Base-by-base conservation (phyloP, 2,329 filamentous ascomycete genomes). In the Clarireedia paspali region DNA sequence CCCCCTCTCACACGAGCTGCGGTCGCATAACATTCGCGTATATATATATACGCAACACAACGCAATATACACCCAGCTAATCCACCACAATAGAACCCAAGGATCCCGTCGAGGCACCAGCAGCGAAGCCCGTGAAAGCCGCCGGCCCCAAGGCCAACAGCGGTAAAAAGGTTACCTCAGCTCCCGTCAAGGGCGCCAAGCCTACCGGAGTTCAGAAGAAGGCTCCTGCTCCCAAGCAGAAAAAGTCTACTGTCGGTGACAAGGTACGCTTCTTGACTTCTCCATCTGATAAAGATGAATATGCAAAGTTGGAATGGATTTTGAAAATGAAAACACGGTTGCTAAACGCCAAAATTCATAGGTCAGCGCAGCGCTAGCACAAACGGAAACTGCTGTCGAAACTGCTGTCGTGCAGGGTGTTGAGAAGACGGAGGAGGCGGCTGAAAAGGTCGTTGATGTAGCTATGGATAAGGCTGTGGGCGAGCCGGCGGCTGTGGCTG, bases 121-220 rank as follows among this genome's bases (percentile, higher is more conserved):
- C 63, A 6, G 55, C 60, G 1, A 57, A 64, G 12, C 58, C 59
- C 10, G 66, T 66, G 63, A 67, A 64, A 61, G 55, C 62, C n/a
- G 61, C 64, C 17, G 61, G 63, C 34, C n/a, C 42, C 20, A 49
- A 61, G 30, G 64, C 66, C 17, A 68, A 67, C 50, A 66, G 61
- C 42, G 63, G 63, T 38, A 64, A 62, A 39, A 67, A 67, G 60
- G 58, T 62, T 57, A 63, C 63, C 15, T 60, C 64, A 49, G 60
- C 67, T 10, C 27, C 27, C 44, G 65, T 65, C 36, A 70, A 69
- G 50, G 68, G 63, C 2, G 56, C 53, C 50, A 69, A 69, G 60
- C 67, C 67, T 20, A 51, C 56, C 27, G 66, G 66, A 30, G 65
- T 67, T 20, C 63, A 63, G 40, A 68, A 68, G 63, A 68, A 68